Evolutionary conservation across 2,329 filamentous ascomycete genomes (phyloP), one percentile per base, ranked within the genome.

Genomic region (Aspergillus arachidicola): DNA sequence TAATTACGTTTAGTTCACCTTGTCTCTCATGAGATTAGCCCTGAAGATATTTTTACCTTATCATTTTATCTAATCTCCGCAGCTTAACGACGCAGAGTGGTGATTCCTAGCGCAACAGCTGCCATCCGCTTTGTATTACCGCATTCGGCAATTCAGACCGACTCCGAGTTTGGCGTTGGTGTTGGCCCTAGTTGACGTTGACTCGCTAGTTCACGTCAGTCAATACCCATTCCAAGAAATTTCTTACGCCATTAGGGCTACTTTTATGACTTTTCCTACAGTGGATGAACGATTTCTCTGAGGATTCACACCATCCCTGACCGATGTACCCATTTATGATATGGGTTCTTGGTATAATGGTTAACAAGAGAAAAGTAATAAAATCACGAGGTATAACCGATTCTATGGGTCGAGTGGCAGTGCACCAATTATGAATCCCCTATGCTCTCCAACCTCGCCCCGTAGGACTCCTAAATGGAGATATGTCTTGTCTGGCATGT

Each of bases 261-360:
- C 2, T 41, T 3, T 9, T 9, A n/a, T n/a, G 38, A 4, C 3
- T 6, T 4, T 6, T n/a, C 16, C 1, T 9, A 9, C 7, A 0
- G 2, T 19, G 16, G 3, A 38, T 19, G 1, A 4, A 26, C 4
- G 23, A 26, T 26, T 26, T 26, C 23, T 26, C 23, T 26, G 23
- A 3, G 23, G 23, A 26, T 3, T 23, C 23, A 26, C 23, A 26
- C 23, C 23, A 26, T 26, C 23, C 23, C 23, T 23, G 3, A 23
- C 3, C 23, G 23, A 23, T 1, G 23, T 23, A 4, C 16, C 16
- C 6, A n/a, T 9, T 41, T 1, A 6, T 9, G 6, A n/a, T n/a
- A 9, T 16, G 16, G 9, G 38, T 41, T 41, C 16, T 7, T 7
- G 0, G 7, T 7, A 19, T n/a, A 6, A 19, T 41, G 38, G 16